Percentiles rank a stretch among this genome's conserved stretches.
These are phyloP conservation scores for Ceratobasidium sp. DNA, from an alignment of 1,284 basidiomycete genomes.

Conservation along the genomic window DNA sequence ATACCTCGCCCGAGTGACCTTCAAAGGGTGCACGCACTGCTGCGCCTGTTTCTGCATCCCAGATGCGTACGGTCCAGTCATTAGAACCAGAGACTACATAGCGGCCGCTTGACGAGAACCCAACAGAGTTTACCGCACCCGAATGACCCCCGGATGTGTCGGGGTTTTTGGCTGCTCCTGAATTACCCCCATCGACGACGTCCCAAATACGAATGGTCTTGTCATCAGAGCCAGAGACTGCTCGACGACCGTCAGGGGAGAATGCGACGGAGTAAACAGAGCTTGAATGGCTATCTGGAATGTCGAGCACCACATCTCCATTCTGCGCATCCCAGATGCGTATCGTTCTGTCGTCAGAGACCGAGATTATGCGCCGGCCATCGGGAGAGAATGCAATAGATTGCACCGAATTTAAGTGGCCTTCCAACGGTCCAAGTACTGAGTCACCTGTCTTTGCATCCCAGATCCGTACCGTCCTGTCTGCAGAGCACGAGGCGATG, in stretches of 20 bases:
- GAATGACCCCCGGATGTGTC: slow-evolving; percentile 20
- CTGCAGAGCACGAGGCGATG: slow-evolving; percentile 7
- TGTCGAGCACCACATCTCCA: neutral
- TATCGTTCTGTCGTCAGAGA: slow-evolving; percentile 11
- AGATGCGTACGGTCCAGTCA: slow-evolving; percentile 31
- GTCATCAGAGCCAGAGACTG: slow-evolving; percentile 18
- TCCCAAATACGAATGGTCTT: slow-evolving; percentile 31
- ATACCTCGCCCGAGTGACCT: neutral
- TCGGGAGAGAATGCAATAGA: slow-evolving; percentile 33
- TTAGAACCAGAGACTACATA: slow-evolving; percentile 4
- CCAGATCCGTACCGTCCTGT: slow-evolving; percentile 34
- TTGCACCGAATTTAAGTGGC: neutral
- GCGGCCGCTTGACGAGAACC: slow-evolving; percentile 40
- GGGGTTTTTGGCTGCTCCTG: neutral
- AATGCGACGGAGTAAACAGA: slow-evolving; percentile 16
- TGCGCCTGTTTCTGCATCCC: slow-evolving; percentile 30
- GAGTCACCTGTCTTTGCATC: slow-evolving; percentile 12
- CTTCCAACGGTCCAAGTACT: neutral
- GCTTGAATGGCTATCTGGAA: neutral
- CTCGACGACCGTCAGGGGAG: slow-evolving; percentile 24
- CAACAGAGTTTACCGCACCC: slow-evolving; percentile 22
- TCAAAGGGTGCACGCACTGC: neutral
- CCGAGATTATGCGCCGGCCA: slow-evolving; percentile 20
- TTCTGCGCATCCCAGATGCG: slow-evolving; percentile 12
- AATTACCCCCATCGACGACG: neutral